Base-by-base conservation (phyloP, 108 stramenopile genomes). In the Phaeodactylum tricornutum region DNA sequence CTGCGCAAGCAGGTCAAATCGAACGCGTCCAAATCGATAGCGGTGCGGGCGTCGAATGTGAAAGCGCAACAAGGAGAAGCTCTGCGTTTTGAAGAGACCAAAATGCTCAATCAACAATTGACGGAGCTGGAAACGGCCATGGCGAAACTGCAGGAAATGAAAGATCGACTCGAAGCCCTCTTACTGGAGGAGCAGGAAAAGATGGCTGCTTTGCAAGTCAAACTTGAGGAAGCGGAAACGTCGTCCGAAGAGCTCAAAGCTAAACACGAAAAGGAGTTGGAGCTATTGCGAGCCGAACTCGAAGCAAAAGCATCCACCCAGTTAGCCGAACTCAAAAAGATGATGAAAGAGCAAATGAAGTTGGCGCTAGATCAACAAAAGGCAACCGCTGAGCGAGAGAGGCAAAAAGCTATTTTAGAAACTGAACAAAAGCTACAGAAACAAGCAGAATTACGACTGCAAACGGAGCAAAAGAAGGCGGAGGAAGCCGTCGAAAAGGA, bases 401-500 rank as follows among this genome's bases (percentile, higher is more conserved):
- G n/a, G 4, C 23, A 45, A 17, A 20, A 40, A 40, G 38, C 38
- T 7, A 25, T 45, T 4, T 3, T 4, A 3, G 22, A 17, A 17
- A 62, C 61, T 20, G 61, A 59, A 40, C 34, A 51, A 11, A 50
- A 37, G n/a, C 60, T 58, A 11, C 28, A 37, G 14, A 50, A 61
- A 47, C 50, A 66, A 39, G 48, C 22, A 1, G 70, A 61, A 36
- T 24, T 37, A 17, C 15, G 54, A 44, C 29, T 39, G 22, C 36
- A 28, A 47, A 57, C 52, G 31, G 57, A 31, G 20, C 39, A 58
- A 40, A 26, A 50, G 50, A 30, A 41, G 52, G 28, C 48, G 14
- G 48, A 49, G 20, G 30, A 29, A 15, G 48, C 48, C 2, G 28
- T 49, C 4, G 48, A 49, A 29, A 29, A n/a, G 3, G 48, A 49